Conservation (phyloP, 176 grass and related monocot genomes). For the Oryza punctata region DNA sequence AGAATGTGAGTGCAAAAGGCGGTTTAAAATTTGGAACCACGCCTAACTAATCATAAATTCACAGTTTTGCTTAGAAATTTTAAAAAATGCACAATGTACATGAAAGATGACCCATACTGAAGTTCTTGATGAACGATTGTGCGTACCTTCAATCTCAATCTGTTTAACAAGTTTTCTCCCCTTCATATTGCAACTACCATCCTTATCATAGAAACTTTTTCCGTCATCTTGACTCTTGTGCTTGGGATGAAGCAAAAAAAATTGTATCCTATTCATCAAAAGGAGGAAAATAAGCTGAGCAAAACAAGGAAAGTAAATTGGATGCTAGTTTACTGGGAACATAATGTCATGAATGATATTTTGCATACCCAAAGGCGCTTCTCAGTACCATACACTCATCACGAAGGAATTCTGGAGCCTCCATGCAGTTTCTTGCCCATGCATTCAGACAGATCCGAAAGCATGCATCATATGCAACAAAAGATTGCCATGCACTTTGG, state of each 20-base stretch:
- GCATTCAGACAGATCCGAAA: constrained; percentile 92
- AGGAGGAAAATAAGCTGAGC: constrained; percentile 39
- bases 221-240: constrained; percentile 46
- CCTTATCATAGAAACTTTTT: constrained; percentile 64
- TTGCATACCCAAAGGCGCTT: constrained; percentile 79
- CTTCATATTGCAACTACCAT: constrained; percentile 60
- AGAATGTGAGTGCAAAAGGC: constrained; percentile 22
- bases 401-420: constrained; percentile 86
- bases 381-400: constrained; percentile 84
- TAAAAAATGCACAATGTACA: background rate
- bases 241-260: constrained; percentile 81
- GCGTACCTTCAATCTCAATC: constrained; percentile 89
- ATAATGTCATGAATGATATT: background rate
- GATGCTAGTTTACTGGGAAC: constrained; percentile 1
- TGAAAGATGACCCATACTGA: constrained; percentile 18
- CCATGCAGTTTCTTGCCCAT: constrained; percentile 81
- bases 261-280: constrained; percentile 77
- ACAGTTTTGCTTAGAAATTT: background rate
- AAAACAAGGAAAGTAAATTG: constrained; percentile 12
- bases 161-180: constrained; percentile 79
- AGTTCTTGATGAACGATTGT: constrained; percentile 20
- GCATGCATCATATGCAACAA: constrained; percentile 95
- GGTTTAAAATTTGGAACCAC: background rate
- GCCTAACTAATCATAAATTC: background rate
- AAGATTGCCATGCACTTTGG: constrained; percentile 95